These are phyloP conservation scores for Galerina sulciceps DNA, from an alignment of 768 basidiomycete species.

Conservation along the genomic window DNA sequence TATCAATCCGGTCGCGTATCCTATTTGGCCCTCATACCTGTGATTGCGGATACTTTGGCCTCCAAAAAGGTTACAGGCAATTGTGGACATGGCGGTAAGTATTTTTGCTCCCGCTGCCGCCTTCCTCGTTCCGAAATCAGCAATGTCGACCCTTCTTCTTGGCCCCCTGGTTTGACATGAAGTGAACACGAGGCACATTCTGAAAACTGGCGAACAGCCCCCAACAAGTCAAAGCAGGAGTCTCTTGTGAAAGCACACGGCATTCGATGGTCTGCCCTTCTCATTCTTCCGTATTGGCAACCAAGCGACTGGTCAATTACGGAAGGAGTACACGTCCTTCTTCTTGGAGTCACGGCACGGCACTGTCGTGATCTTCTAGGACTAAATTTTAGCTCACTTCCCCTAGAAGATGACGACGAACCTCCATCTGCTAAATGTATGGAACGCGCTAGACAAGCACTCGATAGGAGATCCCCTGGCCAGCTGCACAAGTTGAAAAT, in stretches of 20 bases:
- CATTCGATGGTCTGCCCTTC: constrained; percentile 31
- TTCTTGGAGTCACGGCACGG: constrained; percentile 31
- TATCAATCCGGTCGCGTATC: background rate
- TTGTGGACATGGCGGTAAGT: constrained; percentile 6
- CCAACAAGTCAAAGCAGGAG: constrained; percentile 4
- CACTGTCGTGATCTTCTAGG: constrained; percentile 32
- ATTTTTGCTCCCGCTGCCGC: constrained; percentile 16
- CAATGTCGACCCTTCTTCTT: constrained; percentile 4
- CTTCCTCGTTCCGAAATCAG: constrained; percentile 1
- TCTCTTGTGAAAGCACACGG: constrained; percentile 14
- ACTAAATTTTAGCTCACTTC: background rate
- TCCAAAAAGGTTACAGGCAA: constrained; percentile 14
- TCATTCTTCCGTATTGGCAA: constrained; percentile 43
- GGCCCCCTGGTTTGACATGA: constrained; percentile 5
- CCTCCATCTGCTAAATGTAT: background rate
- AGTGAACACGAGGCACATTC: constrained; percentile 7
- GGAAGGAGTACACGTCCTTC: constrained; percentile 43
- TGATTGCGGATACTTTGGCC: constrained; percentile 13
- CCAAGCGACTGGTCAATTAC: constrained; percentile 9
- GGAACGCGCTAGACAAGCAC: background rate
- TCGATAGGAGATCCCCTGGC: background rate
- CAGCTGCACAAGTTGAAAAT: background rate
- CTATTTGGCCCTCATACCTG: constrained; percentile 8
- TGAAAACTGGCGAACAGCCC: constrained; percentile 16
- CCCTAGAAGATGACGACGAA: constrained; percentile 15